Evolutionary conservation across 371 early-diverging fungal genomes (phyloP).

Genomic region (Syncephalis plumigaleata): DNA sequence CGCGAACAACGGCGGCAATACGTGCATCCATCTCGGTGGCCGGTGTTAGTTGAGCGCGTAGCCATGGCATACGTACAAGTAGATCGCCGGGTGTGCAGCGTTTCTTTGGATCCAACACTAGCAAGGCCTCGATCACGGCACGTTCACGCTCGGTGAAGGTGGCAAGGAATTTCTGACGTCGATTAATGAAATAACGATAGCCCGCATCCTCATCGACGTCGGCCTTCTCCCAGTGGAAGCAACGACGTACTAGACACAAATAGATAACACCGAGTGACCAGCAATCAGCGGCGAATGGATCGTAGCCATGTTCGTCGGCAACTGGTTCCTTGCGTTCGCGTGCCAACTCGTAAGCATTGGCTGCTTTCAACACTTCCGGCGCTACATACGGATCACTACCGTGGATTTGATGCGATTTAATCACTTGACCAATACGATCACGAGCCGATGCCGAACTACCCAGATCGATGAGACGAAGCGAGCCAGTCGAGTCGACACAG

Average conservation of each 20-base stretch:
- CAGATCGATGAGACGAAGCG: conserved; percentile 84
- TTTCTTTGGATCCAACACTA: too few relatives aligned
- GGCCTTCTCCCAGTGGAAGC: conserved; percentile 41
- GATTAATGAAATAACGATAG: too few relatives aligned
- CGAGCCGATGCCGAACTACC: conserved; percentile 22
- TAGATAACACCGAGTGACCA: conserved; percentile 71
- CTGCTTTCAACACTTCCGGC: conserved; percentile 42
- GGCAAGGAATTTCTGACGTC: too few relatives aligned
- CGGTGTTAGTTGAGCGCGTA: too few relatives aligned
- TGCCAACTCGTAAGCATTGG: conserved; percentile 17
- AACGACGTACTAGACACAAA: conserved; percentile 50
- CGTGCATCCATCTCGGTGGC: too few relatives aligned
- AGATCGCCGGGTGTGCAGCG: too few relatives aligned
- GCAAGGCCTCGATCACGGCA: too few relatives aligned
- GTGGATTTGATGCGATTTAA: conserved; percentile 33
- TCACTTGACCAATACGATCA: neutral
- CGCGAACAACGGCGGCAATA: too few relatives aligned
- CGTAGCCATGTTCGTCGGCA: conserved; percentile 17
- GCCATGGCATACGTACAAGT: too few relatives aligned
- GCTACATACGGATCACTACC: conserved; percentile 88
- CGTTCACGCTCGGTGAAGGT: too few relatives aligned
- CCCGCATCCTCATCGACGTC: neutral
- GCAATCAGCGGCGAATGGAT: conserved; percentile 48
- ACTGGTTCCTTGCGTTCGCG: conserved; percentile 4
- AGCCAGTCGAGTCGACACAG: conserved; percentile 42